Percentiles rank a stretch among this genome's conserved stretches.
Conservation (phyloP, 768 basidiomycete genomes). For the Russula olivacea region DNA sequence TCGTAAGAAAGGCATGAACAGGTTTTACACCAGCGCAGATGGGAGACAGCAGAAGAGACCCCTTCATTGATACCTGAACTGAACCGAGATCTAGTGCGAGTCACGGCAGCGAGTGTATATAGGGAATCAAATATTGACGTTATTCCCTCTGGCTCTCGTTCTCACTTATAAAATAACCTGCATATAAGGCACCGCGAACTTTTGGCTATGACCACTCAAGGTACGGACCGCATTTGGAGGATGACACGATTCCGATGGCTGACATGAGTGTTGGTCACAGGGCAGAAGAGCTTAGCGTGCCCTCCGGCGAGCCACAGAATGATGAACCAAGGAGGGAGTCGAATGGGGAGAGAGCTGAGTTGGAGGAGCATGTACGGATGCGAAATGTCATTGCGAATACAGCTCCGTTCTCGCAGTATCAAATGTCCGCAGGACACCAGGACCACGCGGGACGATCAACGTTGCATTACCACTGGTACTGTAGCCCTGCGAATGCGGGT, state of each 20-base stretch:
- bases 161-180: neutral
- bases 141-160: neutral
- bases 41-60: constrained; percentile 53
- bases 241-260: constrained; percentile 3
- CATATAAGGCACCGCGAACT: constrained; percentile 66
- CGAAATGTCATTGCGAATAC: too few species aligned
- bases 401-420: constrained; percentile 59
- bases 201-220: constrained; percentile 75
- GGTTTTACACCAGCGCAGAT: constrained; percentile 59
- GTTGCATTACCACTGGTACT: too few species aligned
- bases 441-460: constrained; percentile 14
- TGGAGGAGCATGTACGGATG: constrained; percentile 25
- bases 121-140: neutral
- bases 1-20: constrained; percentile 72
- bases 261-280: neutral
- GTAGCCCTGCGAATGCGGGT: too few species aligned
- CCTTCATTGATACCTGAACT: constrained; percentile 43
- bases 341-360: constrained; percentile 4
- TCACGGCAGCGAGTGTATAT: too few species aligned
- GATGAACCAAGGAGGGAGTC: neutral
- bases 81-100: constrained; percentile 29
- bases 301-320: neutral
- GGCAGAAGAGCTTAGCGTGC: constrained; percentile 19
- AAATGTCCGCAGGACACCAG: constrained; percentile 21
- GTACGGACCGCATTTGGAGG: constrained; percentile 40